Percentiles rank a stretch among this genome's conserved stretches.
These are phyloP conservation scores for Carnegiea gigantea DNA, from an alignment of 179 eudicot genomes.

Conservation along the genomic window DNA sequence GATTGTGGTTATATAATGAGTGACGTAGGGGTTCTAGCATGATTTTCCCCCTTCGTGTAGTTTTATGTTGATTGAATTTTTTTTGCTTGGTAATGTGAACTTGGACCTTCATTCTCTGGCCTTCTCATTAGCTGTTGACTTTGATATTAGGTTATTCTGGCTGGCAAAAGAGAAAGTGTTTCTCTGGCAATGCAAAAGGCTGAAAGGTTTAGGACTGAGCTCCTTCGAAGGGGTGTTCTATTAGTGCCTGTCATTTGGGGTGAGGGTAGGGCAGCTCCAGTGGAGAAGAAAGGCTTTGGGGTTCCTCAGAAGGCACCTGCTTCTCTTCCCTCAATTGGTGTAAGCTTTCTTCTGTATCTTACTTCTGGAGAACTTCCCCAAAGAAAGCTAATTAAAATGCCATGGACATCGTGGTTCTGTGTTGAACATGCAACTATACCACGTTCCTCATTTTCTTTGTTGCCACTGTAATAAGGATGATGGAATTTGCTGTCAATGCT, in stretches of 20 bases:
- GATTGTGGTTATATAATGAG: no score
- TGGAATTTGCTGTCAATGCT: conserved; percentile 1
- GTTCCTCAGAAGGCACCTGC: conserved; percentile 55
- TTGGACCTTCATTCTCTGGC: neutral
- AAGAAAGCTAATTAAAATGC: neutral
- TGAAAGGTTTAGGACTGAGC: conserved; percentile 87
- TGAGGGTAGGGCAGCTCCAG: conserved; percentile 45
- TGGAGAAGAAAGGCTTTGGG: conserved; percentile 90
- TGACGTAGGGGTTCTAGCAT: no score
- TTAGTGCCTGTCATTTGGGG: conserved; percentile 89
- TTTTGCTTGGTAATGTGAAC: neutral
- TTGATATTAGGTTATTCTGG: conserved; percentile 74
- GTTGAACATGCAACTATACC: neutral
- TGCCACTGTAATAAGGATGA: neutral
- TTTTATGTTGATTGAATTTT: neutral
- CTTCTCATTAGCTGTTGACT: conserved; percentile 18
- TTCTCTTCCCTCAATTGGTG: conserved; percentile 94
- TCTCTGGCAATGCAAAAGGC: conserved; percentile 73
- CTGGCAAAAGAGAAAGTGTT: conserved; percentile 85
- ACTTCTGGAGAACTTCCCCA: neutral
- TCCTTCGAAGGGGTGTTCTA: conserved; percentile 80
- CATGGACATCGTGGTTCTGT: neutral
- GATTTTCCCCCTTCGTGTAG: neutral
- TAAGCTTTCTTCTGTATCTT: conserved; percentile 31
- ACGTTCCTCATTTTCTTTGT: neutral